phyloP scores from a whole-genome alignment of 768 basidiomycete species.

The Termitomyces sp. region DNA sequence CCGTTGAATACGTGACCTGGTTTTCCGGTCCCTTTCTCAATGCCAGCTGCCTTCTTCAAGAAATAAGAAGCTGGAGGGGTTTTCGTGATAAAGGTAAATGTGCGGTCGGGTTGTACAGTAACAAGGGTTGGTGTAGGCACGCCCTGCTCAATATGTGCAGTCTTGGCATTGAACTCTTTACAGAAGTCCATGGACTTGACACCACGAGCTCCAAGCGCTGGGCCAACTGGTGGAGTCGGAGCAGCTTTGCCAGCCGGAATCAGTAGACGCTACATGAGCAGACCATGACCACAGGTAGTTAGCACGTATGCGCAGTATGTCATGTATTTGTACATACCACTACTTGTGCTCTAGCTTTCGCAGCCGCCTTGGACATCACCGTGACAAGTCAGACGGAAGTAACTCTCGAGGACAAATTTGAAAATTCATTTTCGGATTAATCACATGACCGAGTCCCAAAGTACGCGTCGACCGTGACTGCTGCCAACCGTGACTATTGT shows the following conservation, averaged over 20 bases:
- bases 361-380: constrained; percentile 63
- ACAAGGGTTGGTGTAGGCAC: constrained; percentile 91
- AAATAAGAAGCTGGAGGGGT: constrained; percentile 89
- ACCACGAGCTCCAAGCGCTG: constrained; percentile 94
- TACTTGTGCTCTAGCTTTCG: constrained; percentile 62
- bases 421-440: background rate
- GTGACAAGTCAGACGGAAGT: background rate
- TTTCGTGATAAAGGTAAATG: constrained; percentile 91
- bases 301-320: background rate
- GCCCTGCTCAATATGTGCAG: constrained; percentile 79
- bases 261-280: constrained; percentile 60
- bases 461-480: no score
- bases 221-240: constrained; percentile 94
- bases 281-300: constrained; percentile 8
- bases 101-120: constrained; percentile 89
- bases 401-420: background rate
- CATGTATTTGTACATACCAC: constrained; percentile 49
- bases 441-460: constrained; percentile 5
- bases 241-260: constrained; percentile 93
- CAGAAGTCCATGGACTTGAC: constrained; percentile 99
- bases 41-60: constrained; percentile 83
- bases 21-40: constrained; percentile 86
- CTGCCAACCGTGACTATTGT: no score
- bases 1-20: constrained; percentile 75
- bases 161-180: constrained; percentile 99